Evolutionary conservation across 2,329 filamentous ascomycete species (phyloP).

Genomic region (Neoarthrinium moseri): DNA sequence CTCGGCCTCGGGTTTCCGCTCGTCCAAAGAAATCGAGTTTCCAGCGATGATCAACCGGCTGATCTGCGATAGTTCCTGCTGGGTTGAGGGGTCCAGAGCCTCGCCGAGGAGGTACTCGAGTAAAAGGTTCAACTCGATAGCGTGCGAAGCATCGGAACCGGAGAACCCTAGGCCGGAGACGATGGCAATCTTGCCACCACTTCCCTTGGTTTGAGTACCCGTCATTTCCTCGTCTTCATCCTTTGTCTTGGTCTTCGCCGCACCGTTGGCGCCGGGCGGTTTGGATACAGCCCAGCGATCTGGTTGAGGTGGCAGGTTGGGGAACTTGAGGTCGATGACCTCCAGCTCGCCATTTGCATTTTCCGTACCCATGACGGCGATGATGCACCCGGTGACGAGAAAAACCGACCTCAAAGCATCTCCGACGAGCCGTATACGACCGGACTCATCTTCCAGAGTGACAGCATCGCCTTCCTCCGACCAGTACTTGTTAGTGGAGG

Average conservation of each 20-base stretch:
- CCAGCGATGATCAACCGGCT: constrained; percentile 88
- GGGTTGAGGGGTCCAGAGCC: constrained; percentile 58
- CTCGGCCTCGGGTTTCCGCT: constrained; percentile 32
- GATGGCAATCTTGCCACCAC: constrained; percentile 68
- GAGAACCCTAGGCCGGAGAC: constrained; percentile 87
- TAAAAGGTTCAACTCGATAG: constrained; percentile 73
- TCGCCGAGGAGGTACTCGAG: constrained; percentile 89
- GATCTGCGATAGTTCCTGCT: constrained; percentile 64
- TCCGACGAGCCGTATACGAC: constrained; percentile 78
- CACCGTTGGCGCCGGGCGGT: constrained; percentile 23
- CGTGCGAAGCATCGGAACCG: constrained; percentile 68
- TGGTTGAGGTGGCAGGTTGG: constrained; percentile 81
- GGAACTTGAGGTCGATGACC: constrained; percentile 84
- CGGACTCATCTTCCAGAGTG: constrained; percentile 95
- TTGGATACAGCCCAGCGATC: constrained; percentile 73
- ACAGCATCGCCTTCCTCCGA: constrained; percentile 63
- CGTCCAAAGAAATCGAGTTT: constrained; percentile 67
- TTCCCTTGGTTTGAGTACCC: constrained; percentile 32
- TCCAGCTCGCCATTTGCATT: constrained; percentile 91
- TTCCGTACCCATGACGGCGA: constrained; percentile 93
- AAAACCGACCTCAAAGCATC: constrained; percentile 64
- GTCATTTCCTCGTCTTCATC: constrained; percentile 59
- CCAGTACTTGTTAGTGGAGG: constrained; percentile 74
- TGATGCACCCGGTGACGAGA: constrained; percentile 88
- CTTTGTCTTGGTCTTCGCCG: constrained; percentile 32